Conservation (phyloP, 768 basidiomycete species). For the Lentinula detonsa region DNA sequence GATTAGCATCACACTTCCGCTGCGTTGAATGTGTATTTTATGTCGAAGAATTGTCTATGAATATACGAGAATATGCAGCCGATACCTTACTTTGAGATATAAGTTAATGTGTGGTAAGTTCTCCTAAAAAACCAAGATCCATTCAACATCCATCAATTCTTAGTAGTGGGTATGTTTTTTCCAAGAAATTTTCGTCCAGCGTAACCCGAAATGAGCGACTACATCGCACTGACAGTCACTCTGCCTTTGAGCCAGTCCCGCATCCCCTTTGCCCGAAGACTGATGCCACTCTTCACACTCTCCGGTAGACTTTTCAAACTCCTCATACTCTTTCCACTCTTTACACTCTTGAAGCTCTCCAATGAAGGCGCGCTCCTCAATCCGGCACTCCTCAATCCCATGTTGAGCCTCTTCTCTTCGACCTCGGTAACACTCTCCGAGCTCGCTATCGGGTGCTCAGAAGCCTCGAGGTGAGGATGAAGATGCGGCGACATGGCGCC, state of each 20-base stretch:
- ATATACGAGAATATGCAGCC: not conserved
- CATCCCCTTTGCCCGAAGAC: constrained; percentile 9
- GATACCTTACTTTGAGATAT: not conserved
- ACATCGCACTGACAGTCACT: constrained; percentile 5
- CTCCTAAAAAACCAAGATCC: not conserved
- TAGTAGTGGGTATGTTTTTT: not conserved
- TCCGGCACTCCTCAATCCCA: not conserved
- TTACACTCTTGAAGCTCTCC: constrained; percentile 40
- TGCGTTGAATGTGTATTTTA: not conserved
- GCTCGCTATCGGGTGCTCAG: not conserved
- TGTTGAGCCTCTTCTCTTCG: not conserved
- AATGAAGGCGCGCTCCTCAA: constrained; percentile 34
- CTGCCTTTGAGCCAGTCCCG: constrained; percentile 11
- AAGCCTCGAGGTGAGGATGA: constrained; percentile 7
- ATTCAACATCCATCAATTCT: constrained; percentile 1
- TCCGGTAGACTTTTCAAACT: constrained; percentile 30
- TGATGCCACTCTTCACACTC: constrained; percentile 10
- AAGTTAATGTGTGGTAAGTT: not conserved
- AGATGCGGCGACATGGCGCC: constrained; percentile 21
- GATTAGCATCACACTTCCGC: constrained; percentile 22
- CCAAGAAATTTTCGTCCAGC: constrained; percentile 4
- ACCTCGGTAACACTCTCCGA: not conserved
- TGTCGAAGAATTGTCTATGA: not conserved
- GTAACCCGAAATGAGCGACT: not conserved
- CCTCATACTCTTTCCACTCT: constrained; percentile 34